phyloP scores from a whole-genome alignment of 257 asterid genomes.

The Voacanga thouarsii region DNA sequence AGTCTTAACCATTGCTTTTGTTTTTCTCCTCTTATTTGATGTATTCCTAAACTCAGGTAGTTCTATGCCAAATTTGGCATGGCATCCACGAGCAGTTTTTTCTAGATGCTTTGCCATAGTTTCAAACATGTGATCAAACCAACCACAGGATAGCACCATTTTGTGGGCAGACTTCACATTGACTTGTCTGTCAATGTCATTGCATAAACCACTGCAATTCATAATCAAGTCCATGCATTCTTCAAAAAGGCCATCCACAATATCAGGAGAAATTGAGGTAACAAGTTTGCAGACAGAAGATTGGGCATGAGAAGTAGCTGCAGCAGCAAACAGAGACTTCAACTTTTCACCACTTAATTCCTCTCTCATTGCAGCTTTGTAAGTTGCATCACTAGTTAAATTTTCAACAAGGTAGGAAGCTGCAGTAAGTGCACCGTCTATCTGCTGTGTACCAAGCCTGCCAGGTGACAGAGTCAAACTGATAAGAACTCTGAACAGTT shows the following conservation, averaged over 20 bases:
- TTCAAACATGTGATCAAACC: slow-evolving; percentile 81
- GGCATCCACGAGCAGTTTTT: slow-evolving; percentile 59
- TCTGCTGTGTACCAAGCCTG: slow-evolving; percentile 46
- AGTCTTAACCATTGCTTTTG: slow-evolving; percentile 31
- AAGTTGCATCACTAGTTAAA: slow-evolving; percentile 55
- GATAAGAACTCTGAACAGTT: slow-evolving; percentile 57
- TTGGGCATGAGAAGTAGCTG: slow-evolving; percentile 69
- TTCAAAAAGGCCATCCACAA: slow-evolving; percentile 52
- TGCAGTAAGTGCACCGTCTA: slow-evolving; percentile 68
- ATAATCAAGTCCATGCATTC: slow-evolving; percentile 68
- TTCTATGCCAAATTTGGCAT: slow-evolving; percentile 37
- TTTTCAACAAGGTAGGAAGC: slow-evolving; percentile 64
- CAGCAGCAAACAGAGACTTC: slow-evolving; percentile 61
- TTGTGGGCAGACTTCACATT: slow-evolving; percentile 79
- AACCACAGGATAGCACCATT: slow-evolving; percentile 66
- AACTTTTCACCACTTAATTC: slow-evolving; percentile 59
- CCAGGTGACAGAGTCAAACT: slow-evolving; percentile 47
- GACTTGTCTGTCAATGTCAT: slow-evolving; percentile 52
- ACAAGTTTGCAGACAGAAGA: slow-evolving; percentile 71
- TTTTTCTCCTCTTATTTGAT: slow-evolving; percentile 40
- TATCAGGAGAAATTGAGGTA: slow-evolving; percentile 52
- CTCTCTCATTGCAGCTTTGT: slow-evolving; percentile 47
- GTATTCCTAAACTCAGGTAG: slow-evolving; percentile 27
- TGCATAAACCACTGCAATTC: slow-evolving; percentile 49
- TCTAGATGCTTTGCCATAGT: slow-evolving; percentile 54